Evolutionary conservation across 1,139 yeast species (phyloP), one percentile per base, ranked within the genome.

Genomic region (Blastobotrys arbuscula): DNA sequence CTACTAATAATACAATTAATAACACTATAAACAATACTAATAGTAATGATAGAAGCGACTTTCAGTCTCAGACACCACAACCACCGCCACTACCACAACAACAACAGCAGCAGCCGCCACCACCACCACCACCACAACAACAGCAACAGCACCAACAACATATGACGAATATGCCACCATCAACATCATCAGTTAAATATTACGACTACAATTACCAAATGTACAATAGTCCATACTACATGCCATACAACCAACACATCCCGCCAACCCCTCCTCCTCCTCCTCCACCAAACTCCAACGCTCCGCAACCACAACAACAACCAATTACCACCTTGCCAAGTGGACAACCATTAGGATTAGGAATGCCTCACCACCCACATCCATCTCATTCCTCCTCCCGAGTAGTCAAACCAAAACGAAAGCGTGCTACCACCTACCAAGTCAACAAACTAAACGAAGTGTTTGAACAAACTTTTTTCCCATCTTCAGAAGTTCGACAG

Each of bases 391-490:
- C 10, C 3, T n/a, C 21, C 2, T 24, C 40, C 13, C 24, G 53
- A 5, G 20, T 44, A 6, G 58, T 64, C 35, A 66, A 66, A 47
- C 69, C 70, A 15, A 66, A 66, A 49, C 60, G 70, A 21, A 64
- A 63, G 47, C 54, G 70, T 15, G 70, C 70, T n/a, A 65, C 68
- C 7, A 57, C 67, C 1, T 57, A 60, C 24, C 71, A 67, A 51
- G 66, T 67, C 6, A 53, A 53, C 38, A 57, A 63, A 41, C 60
- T 67, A 20, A 67, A 64, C 47, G 62, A 65, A 41, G 67, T 65
- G 24, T 65, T 67, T 53, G 59, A 59, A 30, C 60, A 64, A 49
- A 67, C 70, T 3, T 66, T 64, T 47, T 68, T 67, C 58, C 71
- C 71, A 4, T 57, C 70, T 9, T 61, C 68, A 3, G 70, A 66